phyloP scores from a whole-genome alignment of 768 basidiomycete genomes.

The Suillus discolor region DNA sequence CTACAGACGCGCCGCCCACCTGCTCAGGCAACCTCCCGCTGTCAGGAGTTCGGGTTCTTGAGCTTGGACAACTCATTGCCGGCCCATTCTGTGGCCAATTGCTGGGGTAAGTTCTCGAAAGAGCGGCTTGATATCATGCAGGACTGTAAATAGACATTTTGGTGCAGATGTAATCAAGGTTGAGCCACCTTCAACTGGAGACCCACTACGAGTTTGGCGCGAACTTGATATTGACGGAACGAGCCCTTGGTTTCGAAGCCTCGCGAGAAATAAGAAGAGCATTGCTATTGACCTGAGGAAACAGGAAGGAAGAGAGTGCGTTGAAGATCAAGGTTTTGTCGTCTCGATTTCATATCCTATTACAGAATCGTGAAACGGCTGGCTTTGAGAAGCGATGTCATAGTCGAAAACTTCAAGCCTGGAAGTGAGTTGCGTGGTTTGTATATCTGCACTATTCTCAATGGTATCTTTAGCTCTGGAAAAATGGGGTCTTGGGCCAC shows the following conservation, averaged over 20 bases:
- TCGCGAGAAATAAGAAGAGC: conserved; percentile 75
- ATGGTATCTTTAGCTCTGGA: conserved; percentile 52
- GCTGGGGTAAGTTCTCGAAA: conserved; percentile 50
- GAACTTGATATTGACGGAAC: conserved; percentile 72
- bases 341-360: conserved; percentile 6
- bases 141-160: conserved; percentile 49
- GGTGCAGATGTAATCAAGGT: conserved; percentile 77
- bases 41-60: conserved; percentile 63
- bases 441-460: not conserved
- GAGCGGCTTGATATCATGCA: not conserved
- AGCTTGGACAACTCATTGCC: conserved; percentile 71
- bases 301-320: conserved; percentile 54
- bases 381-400: conserved; percentile 64
- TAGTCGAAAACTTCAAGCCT: conserved; percentile 75
- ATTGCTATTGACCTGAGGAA: conserved; percentile 66
- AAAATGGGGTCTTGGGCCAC: conserved; percentile 67
- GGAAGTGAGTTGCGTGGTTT: conserved; percentile 51
- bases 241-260: conserved; percentile 75
- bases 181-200: conserved; percentile 63
- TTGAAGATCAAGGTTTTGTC: conserved; percentile 4
- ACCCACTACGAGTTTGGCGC: conserved; percentile 71
- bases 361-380: conserved; percentile 60
- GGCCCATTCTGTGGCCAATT: conserved; percentile 76
- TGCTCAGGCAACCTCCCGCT: conserved; percentile 49
- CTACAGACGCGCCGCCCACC: not conserved